These are phyloP conservation scores for Diaporthe sp. DNA, from an alignment of 2,329 filamentous ascomycete genomes.

Conservation along the genomic window DNA sequence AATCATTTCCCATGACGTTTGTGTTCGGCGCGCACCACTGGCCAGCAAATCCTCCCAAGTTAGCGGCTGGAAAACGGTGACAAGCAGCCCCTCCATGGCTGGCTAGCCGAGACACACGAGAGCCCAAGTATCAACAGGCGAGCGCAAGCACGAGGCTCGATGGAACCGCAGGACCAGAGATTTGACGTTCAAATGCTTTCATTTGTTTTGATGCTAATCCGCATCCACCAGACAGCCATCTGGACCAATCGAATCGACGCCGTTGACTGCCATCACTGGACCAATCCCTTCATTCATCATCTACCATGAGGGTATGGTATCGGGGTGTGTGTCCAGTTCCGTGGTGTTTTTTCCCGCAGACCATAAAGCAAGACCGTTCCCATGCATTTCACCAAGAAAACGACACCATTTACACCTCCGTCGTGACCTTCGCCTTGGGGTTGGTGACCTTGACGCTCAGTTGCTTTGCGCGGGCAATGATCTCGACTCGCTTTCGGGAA, in stretches of 20 bases:
- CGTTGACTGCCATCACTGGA: constrained; percentile 31
- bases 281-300: constrained; percentile 34
- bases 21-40: background rate
- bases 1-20: background rate
- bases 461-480: constrained; percentile 96
- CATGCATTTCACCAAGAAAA: constrained; percentile 38
- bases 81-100: background rate
- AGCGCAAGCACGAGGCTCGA: background rate
- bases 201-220: constrained; percentile 37
- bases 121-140: background rate
- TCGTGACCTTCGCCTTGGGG: constrained; percentile 98
- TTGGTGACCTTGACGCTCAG: constrained; percentile 99
- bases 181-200: constrained; percentile 34
- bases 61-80: background rate
- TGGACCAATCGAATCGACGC: constrained; percentile 35
- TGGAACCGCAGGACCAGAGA: background rate
- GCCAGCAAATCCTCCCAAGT: too few relatives aligned
- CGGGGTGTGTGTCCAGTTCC: constrained; percentile 34
- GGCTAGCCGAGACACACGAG: background rate
- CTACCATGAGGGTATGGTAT: constrained; percentile 32
- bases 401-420: constrained; percentile 75
- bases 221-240: constrained; percentile 36
- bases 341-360: constrained; percentile 37
- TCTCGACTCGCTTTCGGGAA: constrained; percentile 98
- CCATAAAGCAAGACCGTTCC: constrained; percentile 39